Conservation (phyloP, 208 protist genomes). For the Trypanosoma mega region DNA sequence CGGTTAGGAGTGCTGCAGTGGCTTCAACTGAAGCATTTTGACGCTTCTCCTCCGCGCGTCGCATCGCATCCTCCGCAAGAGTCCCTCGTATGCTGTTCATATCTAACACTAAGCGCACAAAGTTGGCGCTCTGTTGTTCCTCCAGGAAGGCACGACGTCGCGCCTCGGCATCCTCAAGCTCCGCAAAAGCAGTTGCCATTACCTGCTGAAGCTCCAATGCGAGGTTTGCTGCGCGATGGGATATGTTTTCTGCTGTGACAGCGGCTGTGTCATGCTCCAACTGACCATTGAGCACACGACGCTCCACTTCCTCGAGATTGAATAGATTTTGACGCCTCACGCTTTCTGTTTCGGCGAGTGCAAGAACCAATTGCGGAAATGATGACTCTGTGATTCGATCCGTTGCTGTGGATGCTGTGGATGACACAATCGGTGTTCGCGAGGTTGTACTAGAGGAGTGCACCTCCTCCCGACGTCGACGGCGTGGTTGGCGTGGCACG, state of each 20-base stretch:
- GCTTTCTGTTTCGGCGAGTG: neutral
- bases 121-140: neutral
- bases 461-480: neutral
- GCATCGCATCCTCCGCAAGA: neutral
- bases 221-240: neutral
- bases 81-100: neutral
- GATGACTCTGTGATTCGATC: neutral
- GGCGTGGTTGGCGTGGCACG: too few species aligned
- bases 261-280: neutral
- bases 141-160: constrained; percentile 7
- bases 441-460: too few species aligned
- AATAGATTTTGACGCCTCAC: constrained; percentile 4
- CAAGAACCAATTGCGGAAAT: neutral
- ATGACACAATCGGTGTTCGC: too few species aligned
- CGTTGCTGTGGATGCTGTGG: too few species aligned
- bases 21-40: too few species aligned
- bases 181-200: neutral
- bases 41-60: neutral
- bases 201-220: neutral
- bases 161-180: neutral
- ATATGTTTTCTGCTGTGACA: neutral
- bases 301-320: constrained; percentile 8
- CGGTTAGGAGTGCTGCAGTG: neutral
- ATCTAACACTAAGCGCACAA: neutral
- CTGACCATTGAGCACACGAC: neutral